Conservation (phyloP, 371 early-diverging fungal genomes). For the Mucor lusitanicus region DNA sequence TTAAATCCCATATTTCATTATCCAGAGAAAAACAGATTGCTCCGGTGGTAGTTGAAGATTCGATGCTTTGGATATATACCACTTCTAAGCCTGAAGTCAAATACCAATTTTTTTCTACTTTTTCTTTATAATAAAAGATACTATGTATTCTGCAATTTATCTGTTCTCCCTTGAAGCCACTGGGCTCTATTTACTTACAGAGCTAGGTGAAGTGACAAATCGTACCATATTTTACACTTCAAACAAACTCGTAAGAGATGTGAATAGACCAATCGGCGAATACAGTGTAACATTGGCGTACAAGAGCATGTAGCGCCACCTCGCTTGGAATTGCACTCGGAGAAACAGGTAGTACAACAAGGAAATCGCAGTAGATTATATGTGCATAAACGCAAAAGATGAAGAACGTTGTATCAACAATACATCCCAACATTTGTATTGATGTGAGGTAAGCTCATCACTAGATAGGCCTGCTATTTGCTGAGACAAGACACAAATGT, state of each 20-base stretch:
- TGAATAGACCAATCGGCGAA: neutral
- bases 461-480: too few species aligned
- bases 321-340: neutral
- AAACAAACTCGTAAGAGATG: neutral
- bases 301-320: neutral
- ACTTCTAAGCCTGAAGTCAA: too few species aligned
- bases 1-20: too few species aligned
- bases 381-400: neutral
- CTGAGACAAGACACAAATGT: neutral
- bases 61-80: too few species aligned
- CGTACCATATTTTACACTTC: neutral
- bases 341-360: neutral
- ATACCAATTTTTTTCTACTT: too few species aligned
- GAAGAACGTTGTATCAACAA: neutral
- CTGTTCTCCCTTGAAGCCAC: too few species aligned
- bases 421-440: neutral
- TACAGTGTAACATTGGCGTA: neutral
- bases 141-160: too few species aligned
- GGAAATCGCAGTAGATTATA: neutral
- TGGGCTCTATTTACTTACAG: too few species aligned
- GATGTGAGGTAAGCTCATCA: too few species aligned
- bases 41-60: too few species aligned
- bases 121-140: too few species aligned
- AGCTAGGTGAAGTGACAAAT: neutral
- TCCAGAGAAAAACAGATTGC: too few species aligned